Evolutionary conservation across 768 basidiomycete species (phyloP), one percentile per base, ranked within the genome.

Genomic region (Pulveroboletus frians): DNA sequence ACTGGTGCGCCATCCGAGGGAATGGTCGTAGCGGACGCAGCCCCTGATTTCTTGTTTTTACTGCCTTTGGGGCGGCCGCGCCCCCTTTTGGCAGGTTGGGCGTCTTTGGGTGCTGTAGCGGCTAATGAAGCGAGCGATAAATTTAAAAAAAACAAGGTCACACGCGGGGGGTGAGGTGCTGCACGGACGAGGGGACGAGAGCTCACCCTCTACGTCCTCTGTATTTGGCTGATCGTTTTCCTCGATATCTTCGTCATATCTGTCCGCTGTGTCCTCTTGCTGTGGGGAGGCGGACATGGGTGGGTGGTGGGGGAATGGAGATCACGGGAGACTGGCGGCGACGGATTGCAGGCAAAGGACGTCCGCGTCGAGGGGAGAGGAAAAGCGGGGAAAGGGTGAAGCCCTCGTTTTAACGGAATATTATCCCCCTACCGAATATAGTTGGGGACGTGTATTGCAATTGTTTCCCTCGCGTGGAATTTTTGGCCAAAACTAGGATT

Each of bases 11-110:
- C 65, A 45, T 65, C 64, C 52, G 69, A 57, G 44, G 62, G 53
- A 26, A 52, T 52, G 13, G 60, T 54, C 15, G 69, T 54, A 14
- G 67, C 34, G 47, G 68, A 57, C 34, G 69, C 55, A 51, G 62
- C 70, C 64, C 65, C 61, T 56, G 64, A 67, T 62, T 76, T 78
- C 73, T 80, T 81, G 70, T 81, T 81, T 73, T 88, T 93, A 69
- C 87, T 89, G 59, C 92, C 92, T 68, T 85, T 90, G 52, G 92
- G 92, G 56, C 92, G 82, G 46, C 92, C 92, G 40, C 92, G 79
- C 62, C 88, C 83, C 61, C 92, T 83, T 73, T 91, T 93, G 53
- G 64, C 58, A 36, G 79, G 45, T 48, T 62, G 64, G 18, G 69
- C 59, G 51, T 69, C 61, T 57, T 46, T 64, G 53, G 72, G 65